phyloP scores from a whole-genome alignment of 1,284 basidiomycete species.

The Apiotrichum veenhuisii region DNA sequence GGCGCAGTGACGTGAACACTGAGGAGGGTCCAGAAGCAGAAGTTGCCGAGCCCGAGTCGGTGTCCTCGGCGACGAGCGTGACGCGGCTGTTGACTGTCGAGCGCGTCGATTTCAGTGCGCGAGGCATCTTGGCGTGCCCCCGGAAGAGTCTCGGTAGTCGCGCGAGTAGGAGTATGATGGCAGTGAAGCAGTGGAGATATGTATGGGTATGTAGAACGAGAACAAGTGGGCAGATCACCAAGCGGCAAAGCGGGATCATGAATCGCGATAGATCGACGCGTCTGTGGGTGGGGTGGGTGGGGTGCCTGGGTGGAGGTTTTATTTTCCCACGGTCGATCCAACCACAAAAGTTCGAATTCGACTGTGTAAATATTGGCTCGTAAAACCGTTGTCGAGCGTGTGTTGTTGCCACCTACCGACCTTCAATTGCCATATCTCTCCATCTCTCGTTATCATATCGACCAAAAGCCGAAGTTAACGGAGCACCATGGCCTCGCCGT shows the following conservation, averaged over 20 bases:
- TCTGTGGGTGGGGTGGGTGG: not conserved
- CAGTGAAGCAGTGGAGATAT: not conserved
- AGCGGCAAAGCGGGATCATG: too few relatives aligned
- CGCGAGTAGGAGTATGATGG: not conserved
- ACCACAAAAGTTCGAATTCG: conserved; percentile 13
- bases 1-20: conserved; percentile 22
- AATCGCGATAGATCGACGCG: not conserved
- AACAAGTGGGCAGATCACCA: too few relatives aligned
- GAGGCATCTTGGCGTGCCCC: not conserved
- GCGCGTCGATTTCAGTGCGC: conserved; percentile 10
- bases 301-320: not conserved
- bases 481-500: conserved; percentile 53
- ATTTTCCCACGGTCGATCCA: conserved; percentile 19
- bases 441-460: not conserved
- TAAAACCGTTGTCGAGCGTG: too few relatives aligned
- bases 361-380: too few relatives aligned
- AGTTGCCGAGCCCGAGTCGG: not conserved
- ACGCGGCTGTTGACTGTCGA: conserved; percentile 18
- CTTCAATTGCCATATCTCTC: not conserved
- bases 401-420: not conserved
- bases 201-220: too few relatives aligned
- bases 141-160: not conserved
- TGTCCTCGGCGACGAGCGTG: conserved; percentile 13
- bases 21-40: conserved; percentile 13
- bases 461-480: too few relatives aligned